Base-by-base conservation (phyloP, 2,329 filamentous ascomycete species). In the Coleophoma crateriformis region DNA sequence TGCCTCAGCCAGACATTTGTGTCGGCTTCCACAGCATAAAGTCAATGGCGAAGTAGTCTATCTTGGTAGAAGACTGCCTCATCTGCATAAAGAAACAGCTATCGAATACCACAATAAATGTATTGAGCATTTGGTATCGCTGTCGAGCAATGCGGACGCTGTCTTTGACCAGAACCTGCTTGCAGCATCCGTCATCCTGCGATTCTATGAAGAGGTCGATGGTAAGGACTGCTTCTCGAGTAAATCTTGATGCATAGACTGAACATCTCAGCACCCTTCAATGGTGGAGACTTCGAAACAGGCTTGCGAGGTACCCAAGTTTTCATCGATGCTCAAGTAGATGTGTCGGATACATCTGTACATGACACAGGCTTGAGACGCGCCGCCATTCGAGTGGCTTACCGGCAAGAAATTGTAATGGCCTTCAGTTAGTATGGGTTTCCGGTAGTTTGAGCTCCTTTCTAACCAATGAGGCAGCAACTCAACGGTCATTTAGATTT, bases 321-420 rank as follows among this genome's bases (percentile, higher is more conserved):
- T 19, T 50, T 50, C 35, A 27, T 50, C 7, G 49, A 50, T 20
- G 49, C 49, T n/a, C 49, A 50, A 39, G 62, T 58, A 22, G 61
- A 61, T 17, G 45, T 33, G 12, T 55, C 64, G 22, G 61, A 61
- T 17, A 34, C 45, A 19, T 55, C 64, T 1, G 57, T 55, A 12
- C 56, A 54, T 42, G 58, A 61, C 13, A 61, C 64, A 3, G 66
- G 68, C 0, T 61, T 72, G 15, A 66, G 68, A 1, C 67, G 71
- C 46, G 69, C 69, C 10, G 65, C 67, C 2, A 70, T 69, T 53
- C 75, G 73, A 71, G 67, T 74, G 4, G 71, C 73, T 11, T 60
- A 75, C 19, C 64, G 73, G 12, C 73, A 76, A 55, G 72, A 75
- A 53, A 65, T 75, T 13, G 71, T 73, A 50, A 67, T 72, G 11